Conservation (phyloP, 2,329 filamentous ascomycete genomes). For the Leptographium procerum region DNA sequence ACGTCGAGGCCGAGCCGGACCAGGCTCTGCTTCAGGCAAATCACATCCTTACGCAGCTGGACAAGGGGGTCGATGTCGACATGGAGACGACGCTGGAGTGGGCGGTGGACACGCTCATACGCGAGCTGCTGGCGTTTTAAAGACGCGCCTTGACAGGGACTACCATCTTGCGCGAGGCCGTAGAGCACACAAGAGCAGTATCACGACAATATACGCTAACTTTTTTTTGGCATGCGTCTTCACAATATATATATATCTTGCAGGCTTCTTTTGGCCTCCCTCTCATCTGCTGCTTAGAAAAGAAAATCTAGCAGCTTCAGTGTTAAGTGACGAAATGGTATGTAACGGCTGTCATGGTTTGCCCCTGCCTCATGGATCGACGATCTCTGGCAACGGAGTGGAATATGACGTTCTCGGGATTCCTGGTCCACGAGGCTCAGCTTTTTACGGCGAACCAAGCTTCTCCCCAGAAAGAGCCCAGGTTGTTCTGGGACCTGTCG, state of each 20-base stretch:
- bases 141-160: background rate
- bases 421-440: conserved; percentile 54
- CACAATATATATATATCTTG: background rate
- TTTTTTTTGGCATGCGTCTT: background rate
- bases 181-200: too few species aligned
- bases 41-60: conserved; percentile 37
- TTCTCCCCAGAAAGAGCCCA: conserved; percentile 34
- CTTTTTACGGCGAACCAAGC: conserved; percentile 56
- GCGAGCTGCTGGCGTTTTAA: conserved; percentile 22
- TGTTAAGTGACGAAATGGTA: conserved; percentile 18
- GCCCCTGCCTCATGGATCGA: conserved; percentile 80
- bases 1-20: conserved; percentile 51
- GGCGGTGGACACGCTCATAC: conserved; percentile 54
- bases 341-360: conserved; percentile 74
- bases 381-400: conserved; percentile 82
- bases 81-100: conserved; percentile 55
- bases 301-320: too few species aligned
- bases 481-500: conserved; percentile 88
- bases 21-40: conserved; percentile 25
- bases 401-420: conserved; percentile 69
- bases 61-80: conserved; percentile 35
- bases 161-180: background rate
- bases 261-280: too few species aligned
- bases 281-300: too few species aligned
- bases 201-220: too few species aligned